A percentile compares a stretch with the other conserved stretches of the same genome.
Evolutionary conservation across 768 basidiomycete genomes (phyloP).

Genomic region (Naematelia aurantialba): DNA sequence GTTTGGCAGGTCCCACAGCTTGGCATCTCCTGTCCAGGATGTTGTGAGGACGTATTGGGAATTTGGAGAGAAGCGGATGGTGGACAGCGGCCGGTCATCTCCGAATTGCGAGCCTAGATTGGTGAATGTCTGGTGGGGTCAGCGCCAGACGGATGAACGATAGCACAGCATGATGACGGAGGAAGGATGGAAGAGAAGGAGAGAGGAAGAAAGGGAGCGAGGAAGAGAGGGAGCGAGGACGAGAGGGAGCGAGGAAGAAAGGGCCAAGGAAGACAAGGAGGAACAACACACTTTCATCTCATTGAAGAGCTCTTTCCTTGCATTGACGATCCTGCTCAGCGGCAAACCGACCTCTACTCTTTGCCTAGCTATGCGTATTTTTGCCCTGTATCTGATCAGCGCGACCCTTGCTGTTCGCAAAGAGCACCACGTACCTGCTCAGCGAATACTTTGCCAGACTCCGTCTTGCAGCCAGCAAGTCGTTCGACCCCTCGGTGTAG

Average conservation of each 20-base stretch:
- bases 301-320: slow-evolving; percentile 81
- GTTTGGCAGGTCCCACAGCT: slow-evolving; percentile 90
- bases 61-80: slow-evolving; percentile 92
- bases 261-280: too few species aligned
- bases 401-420: not conserved
- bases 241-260: too few species aligned
- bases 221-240: too few species aligned
- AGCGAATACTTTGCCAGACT: slow-evolving; percentile 89
- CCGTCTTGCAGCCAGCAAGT: slow-evolving; percentile 77
- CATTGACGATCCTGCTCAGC: slow-evolving; percentile 81
- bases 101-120: slow-evolving; percentile 98
- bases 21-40: slow-evolving; percentile 93
- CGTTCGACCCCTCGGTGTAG: slow-evolving; percentile 84
- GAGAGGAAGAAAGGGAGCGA: too few species aligned
- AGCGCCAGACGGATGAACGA: not conserved
- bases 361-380: slow-evolving; percentile 89
- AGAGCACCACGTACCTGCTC: slow-evolving; percentile 65
- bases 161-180: not conserved
- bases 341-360: slow-evolving; percentile 81
- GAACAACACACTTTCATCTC: slow-evolving; percentile 72
- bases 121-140: slow-evolving; percentile 63
- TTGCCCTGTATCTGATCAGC: slow-evolving; percentile 71
- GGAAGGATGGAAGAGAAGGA: too few species aligned
- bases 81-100: slow-evolving; percentile 88
- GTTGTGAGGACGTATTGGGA: slow-evolving; percentile 82